A percentile compares a stretch with the other conserved stretches of the same genome.
Conservation (phyloP, 2,329 filamentous ascomycete species). For the Claviceps humidiphila region DNA sequence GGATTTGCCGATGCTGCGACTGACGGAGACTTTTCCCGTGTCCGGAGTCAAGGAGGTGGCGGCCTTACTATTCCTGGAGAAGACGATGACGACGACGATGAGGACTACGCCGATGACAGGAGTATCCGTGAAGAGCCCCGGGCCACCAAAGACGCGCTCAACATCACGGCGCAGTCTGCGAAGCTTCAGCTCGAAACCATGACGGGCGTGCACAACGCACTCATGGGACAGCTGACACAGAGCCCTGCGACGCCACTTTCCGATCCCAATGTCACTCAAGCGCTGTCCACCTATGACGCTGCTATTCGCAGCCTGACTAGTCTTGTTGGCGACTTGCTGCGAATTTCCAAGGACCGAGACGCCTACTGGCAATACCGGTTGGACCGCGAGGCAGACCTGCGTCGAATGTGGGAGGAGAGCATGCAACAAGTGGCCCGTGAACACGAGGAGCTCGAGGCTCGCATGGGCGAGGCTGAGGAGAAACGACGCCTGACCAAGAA, state of each 20-base stretch:
- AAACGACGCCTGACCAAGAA: constrained; percentile 84
- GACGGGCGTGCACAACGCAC: constrained; percentile 68
- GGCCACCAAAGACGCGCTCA: constrained; percentile 82
- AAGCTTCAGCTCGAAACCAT: constrained; percentile 87
- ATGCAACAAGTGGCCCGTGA: constrained; percentile 95
- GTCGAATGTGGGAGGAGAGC: constrained; percentile 96
- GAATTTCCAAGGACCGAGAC: constrained; percentile 88
- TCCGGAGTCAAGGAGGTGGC: constrained; percentile 20
- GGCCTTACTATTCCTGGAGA: constrained; percentile 22
- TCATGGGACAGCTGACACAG: constrained; percentile 53
- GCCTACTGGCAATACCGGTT: constrained; percentile 94
- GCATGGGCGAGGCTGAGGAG: constrained; percentile 77
- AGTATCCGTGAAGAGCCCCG: constrained; percentile 63
- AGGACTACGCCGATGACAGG: constrained; percentile 59
- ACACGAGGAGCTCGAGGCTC: constrained; percentile 80
- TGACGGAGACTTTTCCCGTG: constrained; percentile 27
- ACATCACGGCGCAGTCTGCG: constrained; percentile 91
- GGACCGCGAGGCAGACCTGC: constrained; percentile 80
- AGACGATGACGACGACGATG: constrained; percentile 45
- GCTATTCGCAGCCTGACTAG: constrained; percentile 79
- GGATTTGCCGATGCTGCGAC: constrained; percentile 35
- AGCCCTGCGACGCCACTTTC: constrained; percentile 62
- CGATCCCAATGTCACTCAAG: constrained; percentile 63
- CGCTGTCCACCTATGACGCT: constrained; percentile 73
- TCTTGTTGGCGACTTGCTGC: constrained; percentile 72